These are phyloP conservation scores for Durotheca rogersii DNA, from an alignment of 495 filamentous ascomycete genomes.

Conservation along the genomic window DNA sequence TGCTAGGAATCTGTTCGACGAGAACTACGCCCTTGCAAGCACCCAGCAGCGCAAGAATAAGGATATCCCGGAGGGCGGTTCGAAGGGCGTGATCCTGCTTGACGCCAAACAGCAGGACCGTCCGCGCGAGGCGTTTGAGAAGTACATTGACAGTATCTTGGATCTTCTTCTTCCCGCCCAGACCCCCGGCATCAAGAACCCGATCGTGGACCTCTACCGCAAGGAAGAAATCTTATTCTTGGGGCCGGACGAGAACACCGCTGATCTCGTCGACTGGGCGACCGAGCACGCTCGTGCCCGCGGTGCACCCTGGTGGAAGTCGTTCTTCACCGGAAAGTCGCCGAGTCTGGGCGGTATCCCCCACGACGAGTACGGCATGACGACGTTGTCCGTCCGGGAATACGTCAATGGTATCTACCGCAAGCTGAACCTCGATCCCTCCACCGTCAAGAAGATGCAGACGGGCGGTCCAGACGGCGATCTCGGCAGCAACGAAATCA, in stretches of 20 bases:
- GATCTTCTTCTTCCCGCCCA: slow-evolving; percentile 86
- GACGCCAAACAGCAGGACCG: slow-evolving; percentile 94
- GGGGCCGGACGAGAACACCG: slow-evolving; percentile 98
- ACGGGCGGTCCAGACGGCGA: slow-evolving; percentile 97
- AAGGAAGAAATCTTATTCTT: slow-evolving; percentile 96
- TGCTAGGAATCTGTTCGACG: slow-evolving; percentile 90
- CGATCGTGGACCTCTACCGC: slow-evolving; percentile 90
- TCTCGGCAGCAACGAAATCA: slow-evolving; percentile 95
- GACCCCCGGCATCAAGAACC: slow-evolving; percentile 97
- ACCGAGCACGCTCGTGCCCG: slow-evolving; percentile 87
- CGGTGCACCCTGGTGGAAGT: slow-evolving; percentile 98
- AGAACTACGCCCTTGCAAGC: slow-evolving; percentile 97
- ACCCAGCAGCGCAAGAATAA: slow-evolving; percentile 99
- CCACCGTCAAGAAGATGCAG: slow-evolving; percentile 85
- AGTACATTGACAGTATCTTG: slow-evolving; percentile 98
- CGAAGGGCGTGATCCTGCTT: slow-evolving; percentile 95
- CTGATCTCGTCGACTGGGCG: slow-evolving; percentile 95
- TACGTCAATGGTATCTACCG: slow-evolving; percentile 96
- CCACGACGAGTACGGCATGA: slow-evolving; percentile 97
- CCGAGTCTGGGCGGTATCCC: slow-evolving; percentile 95
- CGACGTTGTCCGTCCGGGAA: slow-evolving; percentile 91
- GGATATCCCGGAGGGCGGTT: slow-evolving; percentile 98
- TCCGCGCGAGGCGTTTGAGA: slow-evolving; percentile 88
- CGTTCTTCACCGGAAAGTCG: slow-evolving; percentile 98
- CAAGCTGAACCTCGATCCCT: slow-evolving; percentile 84